Evolutionary conservation across 495 filamentous ascomycete species (phyloP).

Genomic region (Lasiosphaeria hispida): DNA sequence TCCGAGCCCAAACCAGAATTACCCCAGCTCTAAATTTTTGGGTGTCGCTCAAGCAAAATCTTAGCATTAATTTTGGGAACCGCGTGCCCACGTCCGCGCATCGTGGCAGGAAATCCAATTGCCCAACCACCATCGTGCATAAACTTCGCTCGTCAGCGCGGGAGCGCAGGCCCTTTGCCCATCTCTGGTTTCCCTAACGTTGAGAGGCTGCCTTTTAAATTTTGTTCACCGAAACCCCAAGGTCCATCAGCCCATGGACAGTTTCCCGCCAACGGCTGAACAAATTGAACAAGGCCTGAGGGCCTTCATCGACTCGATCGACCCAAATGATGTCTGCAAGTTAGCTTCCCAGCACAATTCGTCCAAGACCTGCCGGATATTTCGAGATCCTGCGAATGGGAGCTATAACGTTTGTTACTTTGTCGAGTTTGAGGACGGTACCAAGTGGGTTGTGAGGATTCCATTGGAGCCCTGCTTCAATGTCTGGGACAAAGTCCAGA

Average conservation of each 20-base stretch:
- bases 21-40: not conserved
- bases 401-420: conserved; percentile 16
- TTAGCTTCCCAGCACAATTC: conserved; percentile 13
- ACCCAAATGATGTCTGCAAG: conserved; percentile 14
- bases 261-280: conserved; percentile 11
- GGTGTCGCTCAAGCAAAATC: too few species aligned
- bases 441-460: conserved; percentile 16
- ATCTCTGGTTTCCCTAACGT: too few species aligned
- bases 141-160: not conserved
- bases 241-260: conserved; percentile 10
- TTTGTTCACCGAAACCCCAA: conserved; percentile 8
- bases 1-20: too few species aligned
- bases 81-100: conserved; percentile 1
- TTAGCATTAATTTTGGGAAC: too few species aligned
- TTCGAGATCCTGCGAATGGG: conserved; percentile 14
- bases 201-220: too few species aligned
- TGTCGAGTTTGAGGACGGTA: conserved; percentile 17
- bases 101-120: conserved; percentile 1
- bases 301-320: conserved; percentile 17
- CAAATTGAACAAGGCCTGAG: conserved; percentile 10
- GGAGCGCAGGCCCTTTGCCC: too few species aligned
- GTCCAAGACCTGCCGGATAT: conserved; percentile 16
- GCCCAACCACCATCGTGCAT: not conserved
- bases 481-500: conserved; percentile 18
- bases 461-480: conserved; percentile 13